Evolutionary conservation across 202 grass and related monocot genomes (phyloP), one percentile per base, ranked within the genome.

Genomic region (Zizania palustris): DNA sequence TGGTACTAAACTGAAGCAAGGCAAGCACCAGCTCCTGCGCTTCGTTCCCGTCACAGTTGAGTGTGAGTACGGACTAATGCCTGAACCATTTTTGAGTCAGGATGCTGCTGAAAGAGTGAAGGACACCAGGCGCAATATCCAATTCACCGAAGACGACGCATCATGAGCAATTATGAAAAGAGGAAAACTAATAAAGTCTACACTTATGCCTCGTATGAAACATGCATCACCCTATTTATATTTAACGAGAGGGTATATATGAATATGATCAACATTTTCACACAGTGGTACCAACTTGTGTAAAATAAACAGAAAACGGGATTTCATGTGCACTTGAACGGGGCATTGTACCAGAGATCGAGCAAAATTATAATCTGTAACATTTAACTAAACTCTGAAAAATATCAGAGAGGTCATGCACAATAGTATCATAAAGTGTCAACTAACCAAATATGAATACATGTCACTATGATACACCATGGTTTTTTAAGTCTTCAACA

Each of bases 401-500:
- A 74, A 41, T 19, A 35, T 34, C 63, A 55, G 11, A 64, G 7
- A 49, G 9, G 39, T 16, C 43, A 1, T 16, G 18, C 28, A 74
- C 48, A 82, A 42, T 5, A 67, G 48, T 50, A 65, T 65, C 39
- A 58, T 6, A 63, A 51, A 71, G 20, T 84, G 35, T 44, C 48
- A 21, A 58, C 46, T 37, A 57, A 59, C 33, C 59, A 71, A 59
- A 36, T 74, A 49, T 42, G 62, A 57, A 71, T 38, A 49, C 28
- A 71, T 66, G 51, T 7, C 55, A 42, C 66, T 40, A 71, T 60
- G 37, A 42, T 73, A 73, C 66, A 80, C 50, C 20, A 72, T 22
- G 11, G 16, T 45, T 73, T 15, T 82, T 58, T 12, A 66, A 63
- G 11, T 63, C 9, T 62, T 9, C 37, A 63, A 63, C 55, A 62